Conservation (phyloP, 83 land plant genomes). For the Picea mariana region DNA sequence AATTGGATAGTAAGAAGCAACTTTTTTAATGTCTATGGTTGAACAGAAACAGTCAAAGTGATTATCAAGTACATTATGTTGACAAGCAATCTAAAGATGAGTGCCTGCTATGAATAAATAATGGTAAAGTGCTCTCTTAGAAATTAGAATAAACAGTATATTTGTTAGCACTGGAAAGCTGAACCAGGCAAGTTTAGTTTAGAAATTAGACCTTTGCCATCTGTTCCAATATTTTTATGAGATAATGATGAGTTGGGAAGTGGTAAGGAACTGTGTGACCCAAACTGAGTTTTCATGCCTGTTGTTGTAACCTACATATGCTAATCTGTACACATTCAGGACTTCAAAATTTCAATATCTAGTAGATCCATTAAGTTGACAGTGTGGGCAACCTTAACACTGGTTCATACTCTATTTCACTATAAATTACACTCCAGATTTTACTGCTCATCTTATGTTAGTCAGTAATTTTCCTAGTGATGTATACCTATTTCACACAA, state of each 20-base stretch:
- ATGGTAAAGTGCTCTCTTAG: background rate
- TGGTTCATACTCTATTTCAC: constrained; percentile 1
- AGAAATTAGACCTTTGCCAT: background rate
- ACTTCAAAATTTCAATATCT: background rate
- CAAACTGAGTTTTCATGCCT: background rate
- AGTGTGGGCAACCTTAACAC: background rate
- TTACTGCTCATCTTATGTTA: background rate
- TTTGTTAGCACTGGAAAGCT: background rate
- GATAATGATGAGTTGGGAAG: background rate
- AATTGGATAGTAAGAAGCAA: too few relatives aligned
- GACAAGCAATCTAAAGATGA: background rate
- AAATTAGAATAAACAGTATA: background rate
- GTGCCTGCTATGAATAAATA: background rate
- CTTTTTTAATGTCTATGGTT: background rate
- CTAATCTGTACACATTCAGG: background rate
- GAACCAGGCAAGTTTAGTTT: background rate
- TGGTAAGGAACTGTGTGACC: background rate
- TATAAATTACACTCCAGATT: background rate
- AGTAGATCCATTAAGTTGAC: background rate
- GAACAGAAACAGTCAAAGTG: background rate
- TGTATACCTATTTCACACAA: background rate
- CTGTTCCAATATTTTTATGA: background rate
- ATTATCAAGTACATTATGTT: background rate
- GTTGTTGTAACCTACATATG: background rate
- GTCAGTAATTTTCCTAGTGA: background rate